Evolutionary conservation across 768 basidiomycete species (phyloP).

Genomic region (Termitomyces sp.): DNA sequence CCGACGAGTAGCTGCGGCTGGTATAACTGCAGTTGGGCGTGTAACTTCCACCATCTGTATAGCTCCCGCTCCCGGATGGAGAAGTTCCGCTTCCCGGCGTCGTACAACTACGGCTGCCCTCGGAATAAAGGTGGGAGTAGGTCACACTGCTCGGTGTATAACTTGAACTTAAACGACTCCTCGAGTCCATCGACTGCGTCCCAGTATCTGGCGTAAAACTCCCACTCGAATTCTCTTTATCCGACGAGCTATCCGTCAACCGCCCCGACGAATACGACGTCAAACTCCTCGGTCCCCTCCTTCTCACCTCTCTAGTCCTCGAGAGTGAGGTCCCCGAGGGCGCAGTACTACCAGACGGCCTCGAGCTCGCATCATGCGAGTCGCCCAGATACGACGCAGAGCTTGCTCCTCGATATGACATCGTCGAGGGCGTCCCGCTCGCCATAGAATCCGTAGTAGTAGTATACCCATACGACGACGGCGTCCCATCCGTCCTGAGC

Average conservation of each 20-base stretch:
- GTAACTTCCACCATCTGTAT: constrained; percentile 11
- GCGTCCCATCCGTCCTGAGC: constrained; percentile 17
- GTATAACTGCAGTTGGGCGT: constrained; percentile 17
- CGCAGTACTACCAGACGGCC: constrained; percentile 26
- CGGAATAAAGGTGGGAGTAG: constrained; percentile 1
- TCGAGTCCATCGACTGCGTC: constrained; percentile 21
- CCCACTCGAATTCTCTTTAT: constrained; percentile 50
- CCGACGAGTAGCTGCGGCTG: constrained; percentile 13
- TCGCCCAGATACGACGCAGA: constrained; percentile 55
- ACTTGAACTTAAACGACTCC: constrained; percentile 17
- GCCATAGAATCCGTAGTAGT: constrained; percentile 20
- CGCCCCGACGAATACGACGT: constrained; percentile 37
- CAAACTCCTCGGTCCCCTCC: constrained; percentile 40
- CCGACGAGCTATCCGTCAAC: constrained; percentile 36
- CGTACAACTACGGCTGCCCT: constrained; percentile 2
- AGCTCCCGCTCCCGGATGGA: constrained; percentile 6
- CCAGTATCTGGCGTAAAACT: constrained; percentile 22
- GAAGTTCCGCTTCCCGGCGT: constrained; percentile 2
- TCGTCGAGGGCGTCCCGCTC: constrained; percentile 42
- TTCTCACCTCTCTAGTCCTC: constrained; percentile 52
- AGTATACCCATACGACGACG: constrained; percentile 25
- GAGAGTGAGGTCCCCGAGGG: constrained; percentile 49
- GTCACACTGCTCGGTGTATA: background rate
- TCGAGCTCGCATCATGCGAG: constrained; percentile 36
- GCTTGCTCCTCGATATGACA: constrained; percentile 46